Percentiles rank a stretch among this genome's conserved stretches.
Evolutionary conservation across 2,329 filamentous ascomycete genomes (phyloP).

Genomic region (Neopestalotiopsis rosae): DNA sequence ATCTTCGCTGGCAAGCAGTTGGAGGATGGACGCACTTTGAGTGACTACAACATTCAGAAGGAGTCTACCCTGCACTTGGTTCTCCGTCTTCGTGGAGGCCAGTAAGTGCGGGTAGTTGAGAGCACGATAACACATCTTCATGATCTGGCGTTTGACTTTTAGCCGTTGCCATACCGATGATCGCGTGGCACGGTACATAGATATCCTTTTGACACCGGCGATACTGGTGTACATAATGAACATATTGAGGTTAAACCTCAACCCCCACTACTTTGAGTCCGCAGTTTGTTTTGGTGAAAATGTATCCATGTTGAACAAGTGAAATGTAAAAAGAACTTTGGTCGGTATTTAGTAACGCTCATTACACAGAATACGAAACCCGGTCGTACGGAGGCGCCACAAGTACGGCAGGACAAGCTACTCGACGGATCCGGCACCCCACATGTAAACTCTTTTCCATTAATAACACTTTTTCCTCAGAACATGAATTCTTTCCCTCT

Average conservation of each 20-base stretch:
- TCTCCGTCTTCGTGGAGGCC: constrained; percentile 55
- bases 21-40: constrained; percentile 79
- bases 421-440: not conserved
- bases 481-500: not conserved
- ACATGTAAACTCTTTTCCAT: not conserved
- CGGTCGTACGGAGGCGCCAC: no score
- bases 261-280: no score
- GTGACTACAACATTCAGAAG: constrained; percentile 90
- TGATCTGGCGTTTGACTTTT: constrained; percentile 34
- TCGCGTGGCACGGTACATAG: not conserved
- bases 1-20: constrained; percentile 76
- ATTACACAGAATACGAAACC: no score
- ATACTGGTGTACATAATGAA: constrained; percentile 4
- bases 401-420: no score
- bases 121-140: constrained; percentile 25
- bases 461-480: not conserved
- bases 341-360: no score
- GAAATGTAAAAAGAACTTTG: no score
- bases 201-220: constrained; percentile 6
- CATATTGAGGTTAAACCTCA: no score
- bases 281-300: no score
- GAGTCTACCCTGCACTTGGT: constrained; percentile 75
- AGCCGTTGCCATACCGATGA: constrained; percentile 15
- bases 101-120: constrained; percentile 38
- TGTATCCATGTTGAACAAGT: no score